Conservation (phyloP, 2,329 filamentous ascomycete species). For the Fusarium sororula region DNA sequence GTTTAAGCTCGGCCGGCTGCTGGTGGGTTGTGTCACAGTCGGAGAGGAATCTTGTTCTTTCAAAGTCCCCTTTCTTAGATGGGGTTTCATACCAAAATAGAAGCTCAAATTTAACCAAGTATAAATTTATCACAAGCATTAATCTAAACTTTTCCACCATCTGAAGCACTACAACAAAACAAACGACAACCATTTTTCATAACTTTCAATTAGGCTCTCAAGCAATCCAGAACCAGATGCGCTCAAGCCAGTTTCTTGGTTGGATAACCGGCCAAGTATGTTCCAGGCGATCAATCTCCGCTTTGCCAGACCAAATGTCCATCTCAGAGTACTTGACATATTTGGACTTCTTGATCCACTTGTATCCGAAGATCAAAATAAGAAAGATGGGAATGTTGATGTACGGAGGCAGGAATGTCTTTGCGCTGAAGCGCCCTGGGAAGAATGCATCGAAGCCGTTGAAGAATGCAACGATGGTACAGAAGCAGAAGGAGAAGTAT, state of each 20-base stretch:
- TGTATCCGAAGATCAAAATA: constrained; percentile 65
- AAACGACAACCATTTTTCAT: rapidly evolving
- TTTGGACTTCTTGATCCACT: constrained; percentile 44
- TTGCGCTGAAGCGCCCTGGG: constrained; percentile 67
- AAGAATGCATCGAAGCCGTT: constrained; percentile 82
- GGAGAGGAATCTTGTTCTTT: rapidly evolving
- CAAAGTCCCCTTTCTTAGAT: rapidly evolving
- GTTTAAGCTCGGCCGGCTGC: not conserved
- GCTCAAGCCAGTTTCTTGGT: constrained; percentile 54
- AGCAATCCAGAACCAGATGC: constrained; percentile 13
- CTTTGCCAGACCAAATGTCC: constrained; percentile 27
- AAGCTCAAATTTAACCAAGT: not conserved
- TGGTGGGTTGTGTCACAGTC: not conserved
- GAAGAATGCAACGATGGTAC: constrained; percentile 71
- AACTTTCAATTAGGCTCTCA: not conserved
- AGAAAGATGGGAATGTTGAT: constrained; percentile 71
- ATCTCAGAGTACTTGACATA: constrained; percentile 26
- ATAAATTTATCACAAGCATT: not conserved
- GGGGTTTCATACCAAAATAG: rapidly evolving
- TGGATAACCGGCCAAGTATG: constrained; percentile 57
- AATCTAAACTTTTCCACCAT: not conserved
- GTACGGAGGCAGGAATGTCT: constrained; percentile 71
- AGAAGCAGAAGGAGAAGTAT: constrained; percentile 65
- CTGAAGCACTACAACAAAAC: not conserved
- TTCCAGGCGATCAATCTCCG: constrained; percentile 58